Evolutionary conservation across 805 yeast species (phyloP), one percentile per base, ranked within the genome.

Genomic region (Candida germanica): DNA sequence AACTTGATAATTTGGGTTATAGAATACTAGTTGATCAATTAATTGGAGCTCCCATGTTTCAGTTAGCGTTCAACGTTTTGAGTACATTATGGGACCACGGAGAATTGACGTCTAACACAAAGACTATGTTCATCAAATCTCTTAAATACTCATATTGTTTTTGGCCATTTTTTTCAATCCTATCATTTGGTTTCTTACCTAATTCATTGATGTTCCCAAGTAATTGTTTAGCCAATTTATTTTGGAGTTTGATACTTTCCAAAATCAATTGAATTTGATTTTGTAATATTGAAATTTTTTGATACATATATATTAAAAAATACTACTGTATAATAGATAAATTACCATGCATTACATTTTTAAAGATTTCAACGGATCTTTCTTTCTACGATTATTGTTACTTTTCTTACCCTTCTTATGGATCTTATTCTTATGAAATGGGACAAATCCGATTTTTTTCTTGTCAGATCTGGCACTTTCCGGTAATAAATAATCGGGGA

Each of bases 401-500:
- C 54, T 59, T 32, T 41, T 44, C 47, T 58, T 64, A 38, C 59
- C 67, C 37, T 65, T 66, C 51, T 75, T 74, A 29, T 55, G 53
- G 16, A 70, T 71, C 48, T 61, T 75, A 53, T 59, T 54, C 47
- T 78, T 79, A 46, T 71, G 76, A 64, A 83, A 83, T 12, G 94
- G 91, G 26, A 83, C 80, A 50, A 83, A 84, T 3, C 87, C 87
- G 37, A 83, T 57, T 42, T 74, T 74, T 22, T 71, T 65, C 39
- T 70, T 71, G 23, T 66, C 64, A 24, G 66, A 57, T 55, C 89
- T 73, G 3, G 84, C 87, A 46, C 78, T 74, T 49, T 80, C 85
- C 5, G 98, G 98, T 44, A 93, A 66, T 48, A 93, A 68, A 53
- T 93, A 93, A 29, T 86, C 88, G 1, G 98, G 98, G 20, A 93